Evolutionary conservation across 805 yeast species (phyloP).

Genomic region (Kluyveromyces siamensis): DNA sequence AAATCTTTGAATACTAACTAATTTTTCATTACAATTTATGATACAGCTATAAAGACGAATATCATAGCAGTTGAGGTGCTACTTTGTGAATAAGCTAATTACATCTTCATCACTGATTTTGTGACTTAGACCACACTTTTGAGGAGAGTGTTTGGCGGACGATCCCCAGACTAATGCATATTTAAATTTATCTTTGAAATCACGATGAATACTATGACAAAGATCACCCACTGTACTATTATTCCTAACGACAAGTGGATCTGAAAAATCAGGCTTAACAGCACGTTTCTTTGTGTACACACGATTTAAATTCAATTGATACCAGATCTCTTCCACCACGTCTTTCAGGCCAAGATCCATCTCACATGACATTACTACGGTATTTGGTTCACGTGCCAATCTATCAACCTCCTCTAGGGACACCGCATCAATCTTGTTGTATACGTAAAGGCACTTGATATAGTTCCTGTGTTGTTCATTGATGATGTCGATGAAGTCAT

Average conservation of each 20-base stretch:
- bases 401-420: constrained; percentile 90
- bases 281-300: constrained; percentile 88
- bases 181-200: constrained; percentile 83
- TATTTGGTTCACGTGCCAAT: constrained; percentile 84
- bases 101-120: constrained; percentile 88
- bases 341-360: constrained; percentile 79
- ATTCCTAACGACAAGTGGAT: constrained; percentile 84
- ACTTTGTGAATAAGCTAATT: constrained; percentile 81
- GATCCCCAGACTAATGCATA: constrained; percentile 97
- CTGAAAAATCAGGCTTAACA: constrained; percentile 65
- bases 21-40: not conserved
- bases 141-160: constrained; percentile 91
- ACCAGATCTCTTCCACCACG: constrained; percentile 89
- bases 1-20: too few species aligned
- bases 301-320: constrained; percentile 68
- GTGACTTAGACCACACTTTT: constrained; percentile 87
- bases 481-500: constrained; percentile 85
- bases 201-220: constrained; percentile 88
- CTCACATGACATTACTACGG: constrained; percentile 91
- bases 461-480: constrained; percentile 83
- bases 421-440: constrained; percentile 92
- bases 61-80: constrained; percentile 5
- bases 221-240: constrained; percentile 75
- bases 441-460: constrained; percentile 85
- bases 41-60: not conserved